These are phyloP conservation scores for Kurtzmaniella natalensis DNA, from an alignment of 1,139 yeast genomes.

Conservation along the genomic window DNA sequence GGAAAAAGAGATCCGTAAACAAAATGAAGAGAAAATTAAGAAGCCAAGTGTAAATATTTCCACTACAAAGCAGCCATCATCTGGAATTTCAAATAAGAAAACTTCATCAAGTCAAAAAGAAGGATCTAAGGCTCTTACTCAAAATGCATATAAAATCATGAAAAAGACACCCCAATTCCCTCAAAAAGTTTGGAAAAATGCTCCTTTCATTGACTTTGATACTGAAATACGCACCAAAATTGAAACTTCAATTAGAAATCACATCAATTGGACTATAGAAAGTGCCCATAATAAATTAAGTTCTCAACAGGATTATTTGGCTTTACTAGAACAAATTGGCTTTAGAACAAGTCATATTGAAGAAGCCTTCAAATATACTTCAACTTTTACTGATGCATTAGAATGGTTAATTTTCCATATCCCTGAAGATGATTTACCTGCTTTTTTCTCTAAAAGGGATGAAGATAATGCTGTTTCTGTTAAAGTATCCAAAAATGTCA, in stretches of 20 bases:
- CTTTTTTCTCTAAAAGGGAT: slow-evolving; percentile 41
- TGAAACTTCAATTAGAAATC: slow-evolving; percentile 50
- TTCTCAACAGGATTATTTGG: slow-evolving; percentile 22
- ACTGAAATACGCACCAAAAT: slow-evolving; percentile 48
- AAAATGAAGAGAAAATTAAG: slow-evolving; percentile 34
- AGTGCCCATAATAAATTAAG: slow-evolving; percentile 9
- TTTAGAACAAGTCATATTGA: slow-evolving; percentile 65
- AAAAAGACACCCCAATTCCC: slow-evolving; percentile 38
- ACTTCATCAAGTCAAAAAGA: not conserved
- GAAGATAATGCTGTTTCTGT: slow-evolving; percentile 45
- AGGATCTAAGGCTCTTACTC: not conserved
- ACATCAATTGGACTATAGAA: slow-evolving; percentile 48
- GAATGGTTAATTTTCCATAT: slow-evolving; percentile 86
- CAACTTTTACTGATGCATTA: slow-evolving; percentile 49
- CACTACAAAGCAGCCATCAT: slow-evolving; percentile 6
- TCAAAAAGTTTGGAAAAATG: slow-evolving; percentile 60
- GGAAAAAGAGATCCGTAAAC: slow-evolving; percentile 36
- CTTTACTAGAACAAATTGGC: slow-evolving; percentile 41
- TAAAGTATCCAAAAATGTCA: slow-evolving; percentile 41
- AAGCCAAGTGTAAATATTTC: slow-evolving; percentile 40
- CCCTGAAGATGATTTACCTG: slow-evolving; percentile 91
- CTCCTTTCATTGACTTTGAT: slow-evolving; percentile 51
- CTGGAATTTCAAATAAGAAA: not conserved
- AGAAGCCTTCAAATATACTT: slow-evolving; percentile 67
- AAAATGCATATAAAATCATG: slow-evolving; percentile 4